phyloP scores from a whole-genome alignment of 495 filamentous ascomycete species.

The Xylaria intraflava region DNA sequence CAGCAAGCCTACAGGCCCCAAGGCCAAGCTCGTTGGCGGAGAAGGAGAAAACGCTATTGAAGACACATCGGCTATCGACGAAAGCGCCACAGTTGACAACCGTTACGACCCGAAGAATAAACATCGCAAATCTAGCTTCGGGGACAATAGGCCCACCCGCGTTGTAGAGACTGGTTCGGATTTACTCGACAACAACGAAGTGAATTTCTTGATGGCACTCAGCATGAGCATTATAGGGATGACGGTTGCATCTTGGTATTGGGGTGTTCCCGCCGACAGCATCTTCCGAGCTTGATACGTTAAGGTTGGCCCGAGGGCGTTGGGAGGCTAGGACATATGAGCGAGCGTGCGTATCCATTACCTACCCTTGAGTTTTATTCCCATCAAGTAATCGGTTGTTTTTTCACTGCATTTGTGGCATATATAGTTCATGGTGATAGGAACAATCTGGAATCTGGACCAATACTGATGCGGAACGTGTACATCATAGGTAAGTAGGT shows the following conservation, averaged over 20 bases:
- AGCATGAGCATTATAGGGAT: slow-evolving; percentile 77
- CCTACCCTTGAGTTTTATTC: background rate
- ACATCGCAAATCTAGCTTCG: slow-evolving; percentile 42
- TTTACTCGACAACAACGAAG: slow-evolving; percentile 84
- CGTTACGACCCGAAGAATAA: slow-evolving; percentile 39
- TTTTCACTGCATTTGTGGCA: background rate
- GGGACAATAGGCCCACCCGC: slow-evolving; percentile 57
- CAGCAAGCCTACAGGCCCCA: slow-evolving; percentile 24
- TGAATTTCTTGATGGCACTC: slow-evolving; percentile 85
- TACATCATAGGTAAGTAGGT: too few relatives aligned
- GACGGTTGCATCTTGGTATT: slow-evolving; percentile 50
- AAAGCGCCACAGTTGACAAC: slow-evolving; percentile 17
- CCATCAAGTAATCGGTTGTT: background rate
- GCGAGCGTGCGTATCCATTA: too few relatives aligned
- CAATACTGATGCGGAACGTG: too few relatives aligned
- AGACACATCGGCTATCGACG: slow-evolving; percentile 16
- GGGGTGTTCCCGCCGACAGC: slow-evolving; percentile 39
- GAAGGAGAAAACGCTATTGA: slow-evolving; percentile 31
- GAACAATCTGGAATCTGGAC: too few relatives aligned
- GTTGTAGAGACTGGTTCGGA: slow-evolving; percentile 67
- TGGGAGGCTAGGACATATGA: too few relatives aligned
- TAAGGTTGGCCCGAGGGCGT: background rate
- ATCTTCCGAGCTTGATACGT: slow-evolving; percentile 23
- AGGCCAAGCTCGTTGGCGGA: slow-evolving; percentile 29
- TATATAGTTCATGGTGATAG: too few relatives aligned